A percentile compares a stretch with the other conserved stretches of the same genome.
phyloP scores from a whole-genome alignment of 768 basidiomycete species.

The Kockovaella imperatae region DNA sequence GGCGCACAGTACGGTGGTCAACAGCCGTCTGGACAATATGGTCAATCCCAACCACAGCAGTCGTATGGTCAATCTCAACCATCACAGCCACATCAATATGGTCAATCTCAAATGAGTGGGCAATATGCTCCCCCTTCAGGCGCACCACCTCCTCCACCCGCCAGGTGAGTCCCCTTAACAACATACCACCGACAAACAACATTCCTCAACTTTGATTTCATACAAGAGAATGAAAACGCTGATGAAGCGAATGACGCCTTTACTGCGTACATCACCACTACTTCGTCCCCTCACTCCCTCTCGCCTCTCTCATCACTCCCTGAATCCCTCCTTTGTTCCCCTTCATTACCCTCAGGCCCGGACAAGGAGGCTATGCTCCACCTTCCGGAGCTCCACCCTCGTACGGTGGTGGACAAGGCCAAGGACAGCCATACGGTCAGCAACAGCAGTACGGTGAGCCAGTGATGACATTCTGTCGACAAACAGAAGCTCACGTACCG shows the following conservation, averaged over 20 bases:
- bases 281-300: background rate
- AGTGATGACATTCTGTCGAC: too few species aligned
- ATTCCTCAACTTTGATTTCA: too few species aligned
- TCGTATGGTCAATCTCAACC: constrained; percentile 3
- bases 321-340: background rate
- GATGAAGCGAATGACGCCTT: too few species aligned
- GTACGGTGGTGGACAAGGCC: constrained; percentile 9
- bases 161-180: background rate
- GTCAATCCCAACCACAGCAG: constrained; percentile 9
- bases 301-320: background rate
- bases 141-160: constrained; percentile 1
- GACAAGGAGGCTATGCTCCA: constrained; percentile 4
- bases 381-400: background rate
- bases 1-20: background rate
- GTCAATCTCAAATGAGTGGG: background rate
- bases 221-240: too few species aligned
- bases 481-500: background rate
- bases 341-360: background rate
- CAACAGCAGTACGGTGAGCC: constrained; percentile 18
- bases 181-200: background rate
- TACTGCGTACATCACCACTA: too few species aligned
- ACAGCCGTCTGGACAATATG: background rate
- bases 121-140: constrained; percentile 8
- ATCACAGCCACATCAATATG: constrained; percentile 1
- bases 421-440: constrained; percentile 16